Base-by-base conservation (phyloP, 1,284 basidiomycete genomes). In the Apiotrichum veenhuisii region DNA sequence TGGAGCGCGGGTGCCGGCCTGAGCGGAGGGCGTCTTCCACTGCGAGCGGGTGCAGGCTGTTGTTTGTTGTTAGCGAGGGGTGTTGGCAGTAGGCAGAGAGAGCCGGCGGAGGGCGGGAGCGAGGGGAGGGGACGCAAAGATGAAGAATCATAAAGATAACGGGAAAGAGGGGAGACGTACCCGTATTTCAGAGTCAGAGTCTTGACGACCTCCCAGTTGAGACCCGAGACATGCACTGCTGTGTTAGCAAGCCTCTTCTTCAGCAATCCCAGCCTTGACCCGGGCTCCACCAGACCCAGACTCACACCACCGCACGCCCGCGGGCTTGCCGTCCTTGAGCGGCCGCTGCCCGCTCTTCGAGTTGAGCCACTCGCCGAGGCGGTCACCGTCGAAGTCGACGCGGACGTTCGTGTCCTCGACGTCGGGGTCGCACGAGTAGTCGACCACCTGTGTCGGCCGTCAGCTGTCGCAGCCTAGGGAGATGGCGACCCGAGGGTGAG, bases 191-290 rank as follows among this genome's bases (percentile, higher is more conserved):
- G 42, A 5, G 74, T 69, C 22, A 78, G 58, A 1, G 70, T 68
- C 62, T 76, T 77, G 59, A 78, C 62, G 36, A 74, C 72, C 38
- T 75, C 67, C 71, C 74, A 78, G 57, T 75, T 78, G n/a, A 77
- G 43, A 2, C 73, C 73, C 26, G 76, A 71, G 45, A 78, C 68
- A 43, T 78, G 74, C 27, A 78, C 70, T 73, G 40, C 17, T 1
- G 52, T 60, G 40, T n/a, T n/a, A 54, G 50, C 36, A 10, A n/a
- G n/a, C n/a, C 3, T 3, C 15, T 15, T 22, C 23, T 2, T 26
- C 17, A 23, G 23, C 8, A 10, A 8, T 2, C 15, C 11, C 5
- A 26, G 40, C 27, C 15, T 3, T 22, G 17, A 12, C 27, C 5
- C 14, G 8, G 37, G 8, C 23, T 9, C 30, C 30, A 30, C 7